phyloP scores from a whole-genome alignment of 495 filamentous ascomycete species.

The Aspergillus biplanus region DNA sequence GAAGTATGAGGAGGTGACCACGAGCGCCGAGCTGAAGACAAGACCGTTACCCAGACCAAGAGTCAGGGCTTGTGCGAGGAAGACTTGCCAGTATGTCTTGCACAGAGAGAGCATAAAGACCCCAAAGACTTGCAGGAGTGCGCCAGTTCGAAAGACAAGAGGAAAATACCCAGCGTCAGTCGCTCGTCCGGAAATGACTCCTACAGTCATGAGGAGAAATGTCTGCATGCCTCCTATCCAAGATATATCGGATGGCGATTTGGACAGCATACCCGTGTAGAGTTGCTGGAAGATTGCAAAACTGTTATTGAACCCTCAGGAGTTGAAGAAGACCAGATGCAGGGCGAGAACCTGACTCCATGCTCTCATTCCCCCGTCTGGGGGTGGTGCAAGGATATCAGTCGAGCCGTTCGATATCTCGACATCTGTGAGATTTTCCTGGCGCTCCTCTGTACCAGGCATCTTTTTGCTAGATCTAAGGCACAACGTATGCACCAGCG shows the following conservation, averaged over 20 bases:
- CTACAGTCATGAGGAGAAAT: slow-evolving; percentile 36
- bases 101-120: slow-evolving; percentile 60
- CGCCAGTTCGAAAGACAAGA: slow-evolving; percentile 47
- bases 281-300: slow-evolving; percentile 52
- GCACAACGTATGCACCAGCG: too few species aligned
- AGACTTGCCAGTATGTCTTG: slow-evolving; percentile 49
- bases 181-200: slow-evolving; percentile 55
- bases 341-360: slow-evolving; percentile 35
- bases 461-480: background rate
- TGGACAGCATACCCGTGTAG: slow-evolving; percentile 51
- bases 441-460: background rate
- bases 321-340: slow-evolving; percentile 35
- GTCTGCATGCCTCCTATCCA: slow-evolving; percentile 56
- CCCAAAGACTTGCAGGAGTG: slow-evolving; percentile 55
- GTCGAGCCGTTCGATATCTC: background rate
- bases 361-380: slow-evolving; percentile 33
- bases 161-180: slow-evolving; percentile 64
- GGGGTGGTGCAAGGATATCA: slow-evolving; percentile 20
- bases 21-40: slow-evolving; percentile 61
- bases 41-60: slow-evolving; percentile 67
- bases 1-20: slow-evolving; percentile 70
- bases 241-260: slow-evolving; percentile 59
- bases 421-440: background rate
- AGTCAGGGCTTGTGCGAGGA: slow-evolving; percentile 70
- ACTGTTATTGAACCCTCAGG: slow-evolving; percentile 36